A percentile compares a stretch with the other conserved stretches of the same genome.
These are phyloP conservation scores for Jasminum sambac DNA, from an alignment of 257 asterid genomes.

Conservation along the genomic window DNA sequence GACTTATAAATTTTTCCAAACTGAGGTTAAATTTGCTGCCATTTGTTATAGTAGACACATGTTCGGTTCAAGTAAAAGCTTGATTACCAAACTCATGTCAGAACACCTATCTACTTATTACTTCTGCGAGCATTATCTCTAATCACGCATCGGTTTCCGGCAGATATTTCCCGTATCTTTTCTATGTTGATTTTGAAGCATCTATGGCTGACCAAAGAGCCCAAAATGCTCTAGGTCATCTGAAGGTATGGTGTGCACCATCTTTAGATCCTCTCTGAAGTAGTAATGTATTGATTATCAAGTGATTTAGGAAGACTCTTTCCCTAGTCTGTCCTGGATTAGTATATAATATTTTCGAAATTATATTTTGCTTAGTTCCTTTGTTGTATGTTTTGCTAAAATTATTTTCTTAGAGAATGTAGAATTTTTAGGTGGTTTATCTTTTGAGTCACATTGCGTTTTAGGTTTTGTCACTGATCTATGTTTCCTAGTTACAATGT, in stretches of 20 bases:
- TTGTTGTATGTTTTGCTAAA: neutral
- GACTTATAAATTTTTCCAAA: too few species aligned
- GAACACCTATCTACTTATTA: constrained; percentile 6
- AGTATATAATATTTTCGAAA: neutral
- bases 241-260: constrained; percentile 51
- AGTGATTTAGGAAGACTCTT: neutral
- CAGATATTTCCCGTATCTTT: constrained; percentile 91
- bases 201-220: constrained; percentile 99
- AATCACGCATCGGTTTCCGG: constrained; percentile 21
- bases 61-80: constrained; percentile 10
- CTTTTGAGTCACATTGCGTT: neutral
- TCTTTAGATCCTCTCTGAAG: constrained; percentile 10
- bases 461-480: neutral
- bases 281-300: constrained; percentile 6
- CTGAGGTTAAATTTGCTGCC: neutral
- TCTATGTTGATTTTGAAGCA: constrained; percentile 97
- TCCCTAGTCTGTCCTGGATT: neutral
- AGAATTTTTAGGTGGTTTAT: neutral
- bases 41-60: neutral
- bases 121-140: constrained; percentile 18
- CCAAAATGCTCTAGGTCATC: constrained; percentile 94
- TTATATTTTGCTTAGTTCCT: neutral
- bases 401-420: neutral
- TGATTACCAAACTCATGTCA: constrained; percentile 12
- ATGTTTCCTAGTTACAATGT: neutral